Percentiles rank a stretch among this genome's conserved stretches.
Evolutionary conservation across 2,329 filamentous ascomycete genomes (phyloP).

Genomic region (Byssoonygena ceratinophila): DNA sequence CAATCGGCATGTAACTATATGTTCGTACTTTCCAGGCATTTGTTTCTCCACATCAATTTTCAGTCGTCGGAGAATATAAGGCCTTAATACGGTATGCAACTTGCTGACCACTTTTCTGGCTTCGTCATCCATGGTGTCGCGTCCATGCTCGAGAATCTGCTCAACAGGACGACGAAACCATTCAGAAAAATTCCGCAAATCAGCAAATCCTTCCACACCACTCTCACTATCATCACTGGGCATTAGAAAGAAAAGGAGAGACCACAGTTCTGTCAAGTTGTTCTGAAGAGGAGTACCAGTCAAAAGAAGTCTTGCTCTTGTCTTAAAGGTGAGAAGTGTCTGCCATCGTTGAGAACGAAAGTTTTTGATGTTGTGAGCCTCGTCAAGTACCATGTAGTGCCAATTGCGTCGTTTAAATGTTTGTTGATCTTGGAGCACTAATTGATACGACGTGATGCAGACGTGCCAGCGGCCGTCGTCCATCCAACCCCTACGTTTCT

Average conservation of each 20-base stretch:
- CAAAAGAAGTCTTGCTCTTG: constrained; percentile 70
- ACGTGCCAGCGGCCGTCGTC: constrained; percentile 94
- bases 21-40: constrained; percentile 96
- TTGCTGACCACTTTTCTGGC: constrained; percentile 84
- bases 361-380: constrained; percentile 99
- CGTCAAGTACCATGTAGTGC: constrained; percentile 97
- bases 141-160: constrained; percentile 88
- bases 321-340: constrained; percentile 86
- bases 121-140: constrained; percentile 89
- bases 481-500: constrained; percentile 86
- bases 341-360: constrained; percentile 98
- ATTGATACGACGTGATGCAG: constrained; percentile 93
- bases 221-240: constrained; percentile 65
- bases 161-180: constrained; percentile 94
- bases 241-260: constrained; percentile 89
- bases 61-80: constrained; percentile 78
- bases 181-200: constrained; percentile 89
- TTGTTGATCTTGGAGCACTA: constrained; percentile 86
- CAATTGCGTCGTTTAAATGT: constrained; percentile 86
- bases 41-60: constrained; percentile 98
- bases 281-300: constrained; percentile 96
- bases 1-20: constrained; percentile 87
- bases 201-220: constrained; percentile 79
- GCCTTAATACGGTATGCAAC: constrained; percentile 83
- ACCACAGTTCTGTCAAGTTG: constrained; percentile 94